phyloP scores from a whole-genome alignment of 1,284 basidiomycete species.

The Ceratobasidium sp. region DNA sequence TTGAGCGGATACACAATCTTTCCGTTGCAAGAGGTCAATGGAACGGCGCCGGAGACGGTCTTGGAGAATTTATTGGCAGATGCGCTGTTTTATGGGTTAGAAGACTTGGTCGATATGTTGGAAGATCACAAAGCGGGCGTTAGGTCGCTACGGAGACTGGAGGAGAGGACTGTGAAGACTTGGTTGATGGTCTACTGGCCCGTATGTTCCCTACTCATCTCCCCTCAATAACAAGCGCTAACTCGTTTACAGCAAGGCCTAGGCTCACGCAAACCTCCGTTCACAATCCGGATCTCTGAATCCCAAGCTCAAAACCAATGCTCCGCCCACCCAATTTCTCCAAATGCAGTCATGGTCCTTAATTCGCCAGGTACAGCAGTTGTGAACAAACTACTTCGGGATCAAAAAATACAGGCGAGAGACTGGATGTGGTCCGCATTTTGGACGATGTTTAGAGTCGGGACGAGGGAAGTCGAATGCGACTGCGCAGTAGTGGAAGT shows the following conservation, averaged over 20 bases:
- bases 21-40: neutral
- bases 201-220: neutral
- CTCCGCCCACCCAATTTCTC: slow-evolving; percentile 10
- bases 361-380: slow-evolving; percentile 8
- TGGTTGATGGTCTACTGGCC: slow-evolving; percentile 32
- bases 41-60: neutral
- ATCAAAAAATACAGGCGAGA: slow-evolving; percentile 20
- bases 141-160: neutral
- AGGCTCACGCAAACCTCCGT: slow-evolving; percentile 17
- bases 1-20: slow-evolving; percentile 35
- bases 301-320: slow-evolving; percentile 27
- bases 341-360: slow-evolving; percentile 11
- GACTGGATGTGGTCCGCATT: slow-evolving; percentile 29
- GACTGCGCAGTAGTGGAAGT: slow-evolving; percentile 33
- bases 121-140: slow-evolving; percentile 7
- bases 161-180: slow-evolving; percentile 25
- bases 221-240: neutral
- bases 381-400: slow-evolving; percentile 3
- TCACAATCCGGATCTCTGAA: slow-evolving; percentile 21
- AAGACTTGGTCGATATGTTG: slow-evolving; percentile 14
- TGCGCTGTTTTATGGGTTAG: slow-evolving; percentile 33
- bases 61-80: slow-evolving; percentile 31
- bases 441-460: slow-evolving; percentile 16
- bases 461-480: slow-evolving; percentile 7
- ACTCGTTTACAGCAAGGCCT: slow-evolving; percentile 16